These are phyloP conservation scores for Blastobotrys muscicola DNA, from an alignment of 805 yeast species.

Conservation along the genomic window DNA sequence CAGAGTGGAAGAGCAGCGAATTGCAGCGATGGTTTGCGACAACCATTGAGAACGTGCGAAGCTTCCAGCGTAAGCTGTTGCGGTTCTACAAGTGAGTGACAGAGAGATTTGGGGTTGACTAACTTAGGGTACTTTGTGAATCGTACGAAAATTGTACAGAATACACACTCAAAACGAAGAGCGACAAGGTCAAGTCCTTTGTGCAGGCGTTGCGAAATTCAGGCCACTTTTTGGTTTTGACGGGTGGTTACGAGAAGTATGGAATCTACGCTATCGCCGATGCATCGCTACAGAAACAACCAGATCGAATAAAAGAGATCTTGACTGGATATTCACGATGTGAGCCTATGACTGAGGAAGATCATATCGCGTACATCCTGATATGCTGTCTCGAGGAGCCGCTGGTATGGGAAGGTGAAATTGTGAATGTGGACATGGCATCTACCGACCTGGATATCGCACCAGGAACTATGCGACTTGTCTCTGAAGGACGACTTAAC, in stretches of 20 bases:
- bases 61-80: slow-evolving; percentile 66
- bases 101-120: no score
- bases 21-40: slow-evolving; percentile 42
- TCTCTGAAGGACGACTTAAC: slow-evolving; percentile 59
- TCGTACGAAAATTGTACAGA: slow-evolving; percentile 64
- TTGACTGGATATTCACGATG: slow-evolving; percentile 27
- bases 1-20: slow-evolving; percentile 31
- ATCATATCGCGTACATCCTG: slow-evolving; percentile 52
- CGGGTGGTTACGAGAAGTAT: slow-evolving; percentile 58
- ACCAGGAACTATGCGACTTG: slow-evolving; percentile 56
- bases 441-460: slow-evolving; percentile 40
- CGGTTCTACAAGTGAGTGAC: slow-evolving; percentile 48
- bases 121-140: slow-evolving; percentile 39
- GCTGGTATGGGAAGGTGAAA: slow-evolving; percentile 82
- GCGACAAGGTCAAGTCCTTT: slow-evolving; percentile 33
- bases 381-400: slow-evolving; percentile 76
- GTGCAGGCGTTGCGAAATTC: slow-evolving; percentile 51
- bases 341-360: slow-evolving; percentile 16
- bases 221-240: slow-evolving; percentile 68
- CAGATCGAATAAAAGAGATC: slow-evolving; percentile 24
- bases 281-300: slow-evolving; percentile 37
- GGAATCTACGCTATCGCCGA: slow-evolving; percentile 81
- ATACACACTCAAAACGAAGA: slow-evolving; percentile 23
- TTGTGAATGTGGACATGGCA: slow-evolving; percentile 40
- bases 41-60: slow-evolving; percentile 32